Evolutionary conservation across 1,284 basidiomycete genomes (phyloP).

Genomic region (Ganoderma resinaceum): DNA sequence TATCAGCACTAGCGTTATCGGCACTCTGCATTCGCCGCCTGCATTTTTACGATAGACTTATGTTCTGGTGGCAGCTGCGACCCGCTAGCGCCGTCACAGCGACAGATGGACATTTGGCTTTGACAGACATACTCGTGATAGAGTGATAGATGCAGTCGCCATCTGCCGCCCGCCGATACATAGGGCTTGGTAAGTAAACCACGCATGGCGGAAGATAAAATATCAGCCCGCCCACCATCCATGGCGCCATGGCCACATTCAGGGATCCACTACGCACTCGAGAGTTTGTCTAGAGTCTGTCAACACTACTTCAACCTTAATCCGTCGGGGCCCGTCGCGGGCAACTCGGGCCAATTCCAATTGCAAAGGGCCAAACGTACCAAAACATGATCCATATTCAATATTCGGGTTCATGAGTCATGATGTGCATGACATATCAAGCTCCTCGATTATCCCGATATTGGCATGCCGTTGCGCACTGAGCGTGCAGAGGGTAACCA

Average conservation of each 20-base stretch:
- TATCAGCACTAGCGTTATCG: slow-evolving; percentile 5
- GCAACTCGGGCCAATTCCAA: not conserved
- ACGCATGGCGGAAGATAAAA: not conserved
- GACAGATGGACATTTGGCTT: not conserved
- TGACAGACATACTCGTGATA: slow-evolving; percentile 3
- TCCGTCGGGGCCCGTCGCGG: not conserved
- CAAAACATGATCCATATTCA: not conserved
- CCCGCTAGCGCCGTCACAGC: not conserved
- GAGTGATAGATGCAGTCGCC: not conserved
- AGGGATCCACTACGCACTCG: not conserved
- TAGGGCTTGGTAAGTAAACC: not conserved
- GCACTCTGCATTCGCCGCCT: not conserved
- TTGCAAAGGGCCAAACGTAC: not conserved
- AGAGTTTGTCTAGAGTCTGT: not conserved
- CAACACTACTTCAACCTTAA: not conserved
- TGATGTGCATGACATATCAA: not conserved
- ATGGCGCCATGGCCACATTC: not conserved
- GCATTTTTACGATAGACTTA: not conserved
- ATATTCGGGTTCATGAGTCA: not conserved
- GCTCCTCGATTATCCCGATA: not conserved
- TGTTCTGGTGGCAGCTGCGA: not conserved
- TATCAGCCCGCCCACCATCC: not conserved
- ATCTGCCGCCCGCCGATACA: not conserved
- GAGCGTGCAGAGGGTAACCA: slow-evolving; percentile 4
- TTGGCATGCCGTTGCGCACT: not conserved